phyloP scores from a whole-genome alignment of 83 land plant species.

The Picea mariana region DNA sequence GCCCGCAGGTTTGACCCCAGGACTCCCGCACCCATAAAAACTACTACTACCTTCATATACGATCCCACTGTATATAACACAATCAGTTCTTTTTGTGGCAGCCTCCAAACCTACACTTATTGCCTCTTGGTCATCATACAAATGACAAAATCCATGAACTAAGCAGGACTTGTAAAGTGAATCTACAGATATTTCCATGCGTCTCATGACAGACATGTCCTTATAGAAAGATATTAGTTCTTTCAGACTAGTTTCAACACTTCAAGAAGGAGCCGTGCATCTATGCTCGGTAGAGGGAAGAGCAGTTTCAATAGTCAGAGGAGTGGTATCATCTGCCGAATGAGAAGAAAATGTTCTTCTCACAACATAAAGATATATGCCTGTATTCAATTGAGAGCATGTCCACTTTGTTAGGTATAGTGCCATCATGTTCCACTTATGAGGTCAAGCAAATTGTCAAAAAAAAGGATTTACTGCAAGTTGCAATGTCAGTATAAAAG shows the following conservation, averaged over 20 bases:
- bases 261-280: conserved; percentile 11
- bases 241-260: conserved; percentile 22
- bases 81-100: conserved; percentile 36
- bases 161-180: conserved; percentile 50
- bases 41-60: no score
- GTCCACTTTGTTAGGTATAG: no score
- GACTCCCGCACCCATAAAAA: no score
- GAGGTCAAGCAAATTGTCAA: no score
- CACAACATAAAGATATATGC: no score
- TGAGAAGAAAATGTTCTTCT: no score
- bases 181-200: conserved; percentile 44
- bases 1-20: no score
- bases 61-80: conserved; percentile 20
- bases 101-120: conserved; percentile 39
- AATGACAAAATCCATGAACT: conserved; percentile 53
- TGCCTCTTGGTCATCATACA: conserved; percentile 64
- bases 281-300: conserved; percentile 6
- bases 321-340: neutral
- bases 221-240: conserved; percentile 36
- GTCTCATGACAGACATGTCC: conserved; percentile 41
- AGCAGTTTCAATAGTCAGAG: neutral
- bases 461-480: no score
- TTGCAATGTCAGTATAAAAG: no score
- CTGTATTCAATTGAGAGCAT: no score
- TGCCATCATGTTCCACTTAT: no score